A percentile compares a stretch with the other conserved stretches of the same genome.
These are phyloP conservation scores for Truncatella angustata DNA, from an alignment of 2,329 filamentous ascomycete species.

Conservation along the genomic window DNA sequence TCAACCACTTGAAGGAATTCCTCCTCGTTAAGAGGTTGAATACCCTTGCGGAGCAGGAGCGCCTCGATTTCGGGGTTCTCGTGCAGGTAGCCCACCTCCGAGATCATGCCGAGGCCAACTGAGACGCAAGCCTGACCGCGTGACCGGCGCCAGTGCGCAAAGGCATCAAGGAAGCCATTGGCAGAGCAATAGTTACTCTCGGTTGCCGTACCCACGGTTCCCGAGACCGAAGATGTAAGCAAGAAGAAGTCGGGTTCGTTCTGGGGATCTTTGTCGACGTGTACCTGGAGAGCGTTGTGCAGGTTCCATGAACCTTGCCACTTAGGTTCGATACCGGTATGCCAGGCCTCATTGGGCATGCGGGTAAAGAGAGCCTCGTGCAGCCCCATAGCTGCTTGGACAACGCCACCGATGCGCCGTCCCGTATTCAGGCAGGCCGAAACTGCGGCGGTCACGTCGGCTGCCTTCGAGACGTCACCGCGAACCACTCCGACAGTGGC, in stretches of 20 bases:
- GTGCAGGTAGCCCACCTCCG: slow-evolving; percentile 31
- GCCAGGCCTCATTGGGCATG: slow-evolving; percentile 26
- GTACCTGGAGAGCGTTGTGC: slow-evolving; percentile 14
- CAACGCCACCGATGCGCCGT: background rate
- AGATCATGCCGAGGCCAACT: slow-evolving; percentile 30
- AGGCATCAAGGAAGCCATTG: slow-evolving; percentile 35
- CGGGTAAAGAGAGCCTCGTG: slow-evolving; percentile 21
- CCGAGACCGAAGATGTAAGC: slow-evolving; percentile 25
- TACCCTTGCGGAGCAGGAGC: slow-evolving; percentile 16
- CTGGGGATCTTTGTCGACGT: background rate
- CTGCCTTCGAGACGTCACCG: slow-evolving; percentile 14
- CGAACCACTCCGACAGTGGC: slow-evolving; percentile 17
- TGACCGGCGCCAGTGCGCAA: slow-evolving; percentile 23
- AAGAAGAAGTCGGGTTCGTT: slow-evolving; percentile 33
- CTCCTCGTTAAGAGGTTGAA: slow-evolving; percentile 19
- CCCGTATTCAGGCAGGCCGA: background rate
- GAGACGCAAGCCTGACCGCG: slow-evolving; percentile 24
- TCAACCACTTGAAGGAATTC: slow-evolving; percentile 25
- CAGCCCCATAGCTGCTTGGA: slow-evolving; percentile 7
- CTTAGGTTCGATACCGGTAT: slow-evolving; percentile 20
- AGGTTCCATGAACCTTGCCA: slow-evolving; percentile 22
- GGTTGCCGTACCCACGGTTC: slow-evolving; percentile 25
- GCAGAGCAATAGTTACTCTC: slow-evolving; percentile 37
- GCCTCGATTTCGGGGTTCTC: slow-evolving; percentile 26
- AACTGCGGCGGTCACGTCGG: background rate